phyloP scores from a whole-genome alignment of 805 yeast genomes.

The Lachancea nothofagi region DNA sequence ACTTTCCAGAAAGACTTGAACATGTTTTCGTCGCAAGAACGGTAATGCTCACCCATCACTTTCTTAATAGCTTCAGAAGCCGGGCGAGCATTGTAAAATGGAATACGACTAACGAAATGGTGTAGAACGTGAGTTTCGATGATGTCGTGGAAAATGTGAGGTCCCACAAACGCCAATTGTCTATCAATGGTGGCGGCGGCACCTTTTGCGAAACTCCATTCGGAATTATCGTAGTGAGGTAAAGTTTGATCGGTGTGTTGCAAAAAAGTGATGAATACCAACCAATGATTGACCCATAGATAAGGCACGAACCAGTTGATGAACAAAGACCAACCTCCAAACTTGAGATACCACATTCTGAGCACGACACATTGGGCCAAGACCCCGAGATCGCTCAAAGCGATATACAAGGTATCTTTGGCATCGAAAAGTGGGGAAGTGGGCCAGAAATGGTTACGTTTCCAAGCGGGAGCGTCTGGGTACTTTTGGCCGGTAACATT shows the following conservation, averaged over 20 bases:
- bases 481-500: conserved; percentile 75
- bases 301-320: conserved; percentile 75
- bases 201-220: conserved; percentile 85
- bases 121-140: conserved; percentile 88
- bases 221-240: conserved; percentile 71
- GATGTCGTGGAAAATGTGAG: conserved; percentile 77
- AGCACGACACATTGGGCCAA: conserved; percentile 45
- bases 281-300: conserved; percentile 82
- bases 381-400: conserved; percentile 71
- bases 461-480: conserved; percentile 43
- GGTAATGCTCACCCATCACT: conserved; percentile 82
- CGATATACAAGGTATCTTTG: conserved; percentile 64
- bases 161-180: conserved; percentile 74
- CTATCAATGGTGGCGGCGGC: conserved; percentile 88
- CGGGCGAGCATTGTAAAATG: conserved; percentile 81
- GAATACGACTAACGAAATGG: conserved; percentile 78
- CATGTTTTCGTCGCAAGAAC: conserved; percentile 64
- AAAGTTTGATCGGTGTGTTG: conserved; percentile 77
- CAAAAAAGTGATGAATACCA: conserved; percentile 76
- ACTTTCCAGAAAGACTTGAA: conserved; percentile 59
- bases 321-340: conserved; percentile 57
- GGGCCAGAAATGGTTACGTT: conserved; percentile 67
- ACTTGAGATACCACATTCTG: conserved; percentile 54
- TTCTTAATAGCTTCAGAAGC: conserved; percentile 73
- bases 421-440: conserved; percentile 66